Conservation (phyloP, 176 grass and related monocot genomes). For the Triticum timopheevii region DNA sequence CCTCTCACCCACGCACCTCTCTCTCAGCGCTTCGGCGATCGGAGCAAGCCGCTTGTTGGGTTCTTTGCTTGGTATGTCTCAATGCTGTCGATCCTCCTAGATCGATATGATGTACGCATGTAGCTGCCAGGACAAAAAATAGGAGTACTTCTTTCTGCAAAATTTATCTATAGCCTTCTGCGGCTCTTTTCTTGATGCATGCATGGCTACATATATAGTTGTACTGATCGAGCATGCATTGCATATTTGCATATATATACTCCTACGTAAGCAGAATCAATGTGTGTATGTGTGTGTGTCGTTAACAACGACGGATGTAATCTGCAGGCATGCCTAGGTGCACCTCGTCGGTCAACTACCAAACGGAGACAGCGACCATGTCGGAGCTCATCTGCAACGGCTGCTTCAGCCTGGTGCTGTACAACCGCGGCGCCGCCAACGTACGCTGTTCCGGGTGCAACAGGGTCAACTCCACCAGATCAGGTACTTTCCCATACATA, state of each 20-base stretch:
- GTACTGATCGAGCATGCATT: background rate
- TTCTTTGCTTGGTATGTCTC: conserved; percentile 19
- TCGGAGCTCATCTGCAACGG: conserved; percentile 56
- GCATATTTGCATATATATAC: background rate
- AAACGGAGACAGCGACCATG: conserved; percentile 20
- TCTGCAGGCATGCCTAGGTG: conserved; percentile 23
- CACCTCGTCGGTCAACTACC: background rate
- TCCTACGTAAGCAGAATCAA: background rate
- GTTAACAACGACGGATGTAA: background rate
- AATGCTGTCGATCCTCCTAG: conserved; percentile 1
- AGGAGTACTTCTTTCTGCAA: no score
- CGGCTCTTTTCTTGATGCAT: background rate
- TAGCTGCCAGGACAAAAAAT: no score
- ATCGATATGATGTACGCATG: background rate
- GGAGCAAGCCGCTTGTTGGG: background rate
- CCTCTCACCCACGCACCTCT: no score
- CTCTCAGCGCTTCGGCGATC: background rate
- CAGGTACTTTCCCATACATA: conserved; percentile 25
- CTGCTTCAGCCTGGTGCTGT: conserved; percentile 50
- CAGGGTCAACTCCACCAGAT: conserved; percentile 48
- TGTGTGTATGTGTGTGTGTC: background rate
- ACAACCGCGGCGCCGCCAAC: conserved; percentile 42
- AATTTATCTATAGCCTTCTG: background rate
- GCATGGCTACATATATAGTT: background rate
- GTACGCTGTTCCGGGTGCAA: conserved; percentile 53